Evolutionary conservation across 805 yeast species (phyloP).

Genomic region (Phaffomyces opuntiae): DNA sequence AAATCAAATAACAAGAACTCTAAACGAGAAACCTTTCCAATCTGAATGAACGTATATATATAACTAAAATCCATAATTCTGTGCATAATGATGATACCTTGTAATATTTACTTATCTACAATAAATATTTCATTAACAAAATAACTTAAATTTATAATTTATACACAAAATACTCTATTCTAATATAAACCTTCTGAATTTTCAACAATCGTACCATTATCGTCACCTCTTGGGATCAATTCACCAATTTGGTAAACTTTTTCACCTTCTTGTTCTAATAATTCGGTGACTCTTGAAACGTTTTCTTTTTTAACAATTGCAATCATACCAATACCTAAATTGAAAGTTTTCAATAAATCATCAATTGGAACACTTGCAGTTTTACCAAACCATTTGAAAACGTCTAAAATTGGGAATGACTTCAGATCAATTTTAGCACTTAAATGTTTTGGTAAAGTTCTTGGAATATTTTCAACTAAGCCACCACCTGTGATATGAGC

Average conservation of each 20-base stretch:
- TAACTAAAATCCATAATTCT: not conserved
- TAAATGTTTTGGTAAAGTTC: slow-evolving; percentile 78
- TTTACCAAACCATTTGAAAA: slow-evolving; percentile 90
- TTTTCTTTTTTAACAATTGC: slow-evolving; percentile 68
- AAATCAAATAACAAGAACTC: slow-evolving; percentile 32
- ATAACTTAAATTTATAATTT: not conserved
- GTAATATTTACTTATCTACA: no score
- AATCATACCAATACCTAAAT: slow-evolving; percentile 96
- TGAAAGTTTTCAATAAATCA: slow-evolving; percentile 86
- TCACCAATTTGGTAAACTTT: slow-evolving; percentile 64
- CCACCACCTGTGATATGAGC: slow-evolving; percentile 99
- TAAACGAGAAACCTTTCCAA: slow-evolving; percentile 32
- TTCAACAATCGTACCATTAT: slow-evolving; percentile 46
- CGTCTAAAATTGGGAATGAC: slow-evolving; percentile 79
- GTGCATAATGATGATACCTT: not conserved
- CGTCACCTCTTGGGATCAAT: slow-evolving; percentile 40
- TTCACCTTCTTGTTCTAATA: slow-evolving; percentile 64
- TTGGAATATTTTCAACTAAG: slow-evolving; percentile 88
- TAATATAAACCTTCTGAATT: slow-evolving; percentile 27
- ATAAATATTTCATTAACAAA: not conserved
- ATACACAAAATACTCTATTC: not conserved
- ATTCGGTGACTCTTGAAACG: slow-evolving; percentile 46
- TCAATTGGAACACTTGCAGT: slow-evolving; percentile 83
- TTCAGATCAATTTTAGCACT: slow-evolving; percentile 76
- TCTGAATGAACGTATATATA: slow-evolving; percentile 11